Conservation (phyloP, 805 yeast species). For the Lipomyces sp. region DNA sequence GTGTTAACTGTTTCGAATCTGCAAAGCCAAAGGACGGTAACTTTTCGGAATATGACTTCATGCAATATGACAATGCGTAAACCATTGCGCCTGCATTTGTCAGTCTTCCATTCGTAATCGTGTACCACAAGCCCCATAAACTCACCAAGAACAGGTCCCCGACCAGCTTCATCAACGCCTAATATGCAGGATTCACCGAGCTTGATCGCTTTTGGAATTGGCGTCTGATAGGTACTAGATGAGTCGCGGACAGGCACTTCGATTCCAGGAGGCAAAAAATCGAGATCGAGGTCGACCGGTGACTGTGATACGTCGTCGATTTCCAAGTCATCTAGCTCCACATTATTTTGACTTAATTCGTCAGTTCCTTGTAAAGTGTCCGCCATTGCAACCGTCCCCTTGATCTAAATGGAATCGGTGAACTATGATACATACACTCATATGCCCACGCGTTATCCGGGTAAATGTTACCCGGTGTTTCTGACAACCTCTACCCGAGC, state of each 20-base stretch:
- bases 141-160: constrained; percentile 92
- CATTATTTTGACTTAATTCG: constrained; percentile 5
- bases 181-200: constrained; percentile 50
- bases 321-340: background rate
- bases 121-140: background rate
- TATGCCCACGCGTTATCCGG: constrained; percentile 28
- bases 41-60: constrained; percentile 54
- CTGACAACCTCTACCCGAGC: background rate
- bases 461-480: constrained; percentile 18
- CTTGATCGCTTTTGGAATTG: constrained; percentile 27
- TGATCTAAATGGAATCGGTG: no score
- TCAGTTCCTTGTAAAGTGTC: background rate
- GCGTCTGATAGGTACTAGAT: constrained; percentile 32
- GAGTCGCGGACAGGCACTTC: constrained; percentile 14
- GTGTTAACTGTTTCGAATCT: constrained; percentile 87
- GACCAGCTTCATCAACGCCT: constrained; percentile 98
- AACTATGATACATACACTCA: no score
- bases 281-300: background rate
- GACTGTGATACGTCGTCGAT: background rate
- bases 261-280: constrained; percentile 32
- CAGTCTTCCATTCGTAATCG: background rate
- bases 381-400: background rate
- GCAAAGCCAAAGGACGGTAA: constrained; percentile 78
- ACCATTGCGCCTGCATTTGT: constrained; percentile 74
- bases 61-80: constrained; percentile 83